These are phyloP conservation scores for Trifolium repens DNA, from an alignment of 306 rosid species.

Conservation along the genomic window DNA sequence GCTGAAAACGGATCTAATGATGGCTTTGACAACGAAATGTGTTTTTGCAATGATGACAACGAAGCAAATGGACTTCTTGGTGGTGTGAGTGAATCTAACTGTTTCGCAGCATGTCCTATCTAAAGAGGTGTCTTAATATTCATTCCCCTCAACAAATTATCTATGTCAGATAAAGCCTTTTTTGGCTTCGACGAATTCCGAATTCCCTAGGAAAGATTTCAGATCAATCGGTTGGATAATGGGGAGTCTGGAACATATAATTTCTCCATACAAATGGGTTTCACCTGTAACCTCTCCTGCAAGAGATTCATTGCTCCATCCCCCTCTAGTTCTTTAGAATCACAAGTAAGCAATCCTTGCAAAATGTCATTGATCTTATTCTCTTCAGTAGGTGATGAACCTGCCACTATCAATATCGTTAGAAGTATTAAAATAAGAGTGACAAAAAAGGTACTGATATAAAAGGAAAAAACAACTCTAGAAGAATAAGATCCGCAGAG, in stretches of 20 bases:
- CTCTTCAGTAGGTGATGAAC: slow-evolving; percentile 51
- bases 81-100: slow-evolving; percentile 66
- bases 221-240: slow-evolving; percentile 47
- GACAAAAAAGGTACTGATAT: background rate
- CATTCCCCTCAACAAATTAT: slow-evolving; percentile 51
- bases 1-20: slow-evolving; percentile 71
- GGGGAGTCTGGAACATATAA: slow-evolving; percentile 64
- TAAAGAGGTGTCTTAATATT: slow-evolving; percentile 46
- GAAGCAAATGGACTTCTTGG: slow-evolving; percentile 75
- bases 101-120: slow-evolving; percentile 38
- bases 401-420: slow-evolving; percentile 43
- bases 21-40: slow-evolving; percentile 53
- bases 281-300: slow-evolving; percentile 74
- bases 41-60: slow-evolving; percentile 51
- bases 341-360: slow-evolving; percentile 59
- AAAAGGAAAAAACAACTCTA: background rate
- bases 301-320: slow-evolving; percentile 58
- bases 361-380: slow-evolving; percentile 49
- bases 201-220: slow-evolving; percentile 53
- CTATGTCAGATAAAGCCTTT: slow-evolving; percentile 51
- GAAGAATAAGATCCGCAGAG: background rate
- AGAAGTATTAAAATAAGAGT: background rate
- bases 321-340: slow-evolving; percentile 68
- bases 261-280: slow-evolving; percentile 60
- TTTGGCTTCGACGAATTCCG: slow-evolving; percentile 54